Base-by-base conservation (phyloP, 371 early-diverging fungal genomes). In the Mucor indicus region DNA sequence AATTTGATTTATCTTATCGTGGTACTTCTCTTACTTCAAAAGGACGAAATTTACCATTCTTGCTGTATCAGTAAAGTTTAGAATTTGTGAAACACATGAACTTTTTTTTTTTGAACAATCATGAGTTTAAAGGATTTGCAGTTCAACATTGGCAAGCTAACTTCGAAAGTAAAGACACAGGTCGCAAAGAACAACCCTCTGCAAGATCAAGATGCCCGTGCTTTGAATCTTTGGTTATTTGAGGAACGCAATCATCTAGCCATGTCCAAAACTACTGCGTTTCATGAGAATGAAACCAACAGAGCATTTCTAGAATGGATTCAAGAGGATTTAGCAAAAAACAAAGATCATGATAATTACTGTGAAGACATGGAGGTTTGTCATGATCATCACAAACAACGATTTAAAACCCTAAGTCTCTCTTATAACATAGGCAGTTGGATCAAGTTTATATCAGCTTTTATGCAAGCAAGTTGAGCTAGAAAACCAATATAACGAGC, bases 121-220 rank as follows among this genome's bases (percentile, higher is more conserved):
- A 73, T 73, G 74, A 67, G 57, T 38, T 73, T 69, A 38, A 69
- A 67, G 54, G 70, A 67, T 47, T 58, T 73, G 15, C 74, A 73
- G 37, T 69, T 55, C 33, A 67, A 67, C 3, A 48, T 69, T 38
- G 65, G 67, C 37, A 73, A 69, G 40, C 47, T 73, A 11, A 64
- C 62, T 11, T 51, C 66, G 1, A 68, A 64, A 45, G 64, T 70
- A 25, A 49, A 64, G 11, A 64, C 70, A 0, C 74, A 69, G 20
- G 27, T 73, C 31, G 74, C 65, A 1, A 63, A 53, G 27, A 73
- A 60, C 35, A 73, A 73, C 50, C 74, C 74, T 6, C 29, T 73
- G 40, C 65, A 64, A 40, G 69, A 73, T 31, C 70, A 67, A 48
- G 69, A 73, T 32, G 64, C 70, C 13, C 64, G 61, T 20, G 53